Evolutionary conservation across 176 grass and related monocot species (phyloP), one percentile per base, ranked within the genome.

Genomic region (Juncus effusus): DNA sequence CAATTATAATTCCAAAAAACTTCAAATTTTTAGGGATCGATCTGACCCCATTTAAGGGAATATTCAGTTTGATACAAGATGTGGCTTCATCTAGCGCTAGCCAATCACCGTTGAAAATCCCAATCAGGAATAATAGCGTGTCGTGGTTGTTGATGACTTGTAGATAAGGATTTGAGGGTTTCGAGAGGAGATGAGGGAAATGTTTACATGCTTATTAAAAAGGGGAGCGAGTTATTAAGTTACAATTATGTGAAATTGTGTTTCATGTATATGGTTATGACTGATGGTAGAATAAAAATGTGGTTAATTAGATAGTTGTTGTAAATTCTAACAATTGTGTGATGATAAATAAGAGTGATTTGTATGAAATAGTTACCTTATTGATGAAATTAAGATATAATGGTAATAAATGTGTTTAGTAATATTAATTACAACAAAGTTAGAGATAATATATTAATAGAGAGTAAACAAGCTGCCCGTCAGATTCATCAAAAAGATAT

Each of bases 101-200:
- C 9, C 88, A 81, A 68, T 84, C 88, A 15, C 88, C 93, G 10
- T 62, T 91, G 38, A 97, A 92, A 70, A 80, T 97, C 56, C 85
- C 93, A 3, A 84, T 97, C 40, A 76, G 52, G 58, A 88, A 81
- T 7, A 69, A 70, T 36, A 86, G 79, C 19, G 19, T 77, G 35
- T 89, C 88, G 1, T 92, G 93, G 93, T 67, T 97, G 72, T 87
- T 97, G 62, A 97, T 87, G 35, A 97, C 93, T 15, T 97, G 84
- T 76, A 40, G 93, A 97, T 12, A 77, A 82, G 13, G 88, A 89
- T 59, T 79, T 97, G n/a, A 85, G 88, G 69, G 86, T 97, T 63
- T 92, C 93, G 0, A 81, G 93, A 65, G 78, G 80, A 0, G 93
- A 92, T 38, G 85, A 77, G 2, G 65, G 80, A 82, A 86, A 77